Conservation (phyloP, 1,284 basidiomycete species). For the Ganoderma sp. region DNA sequence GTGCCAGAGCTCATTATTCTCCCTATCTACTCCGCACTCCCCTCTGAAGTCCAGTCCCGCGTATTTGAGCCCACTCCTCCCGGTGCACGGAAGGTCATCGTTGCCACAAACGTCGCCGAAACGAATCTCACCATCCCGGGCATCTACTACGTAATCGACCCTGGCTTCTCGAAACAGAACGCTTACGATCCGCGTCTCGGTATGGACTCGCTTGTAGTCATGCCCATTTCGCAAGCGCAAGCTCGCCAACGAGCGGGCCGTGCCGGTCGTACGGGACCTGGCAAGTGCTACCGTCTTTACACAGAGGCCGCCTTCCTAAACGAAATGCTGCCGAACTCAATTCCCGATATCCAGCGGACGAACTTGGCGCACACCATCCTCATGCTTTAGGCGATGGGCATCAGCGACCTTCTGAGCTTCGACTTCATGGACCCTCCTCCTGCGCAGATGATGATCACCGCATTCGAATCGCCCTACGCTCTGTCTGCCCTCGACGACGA, state of each 20-base stretch:
- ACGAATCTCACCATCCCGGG: conserved; percentile 98
- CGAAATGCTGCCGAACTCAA: conserved; percentile 98
- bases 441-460: conserved; percentile 93
- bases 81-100: conserved; percentile 95
- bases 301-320: conserved; percentile 98
- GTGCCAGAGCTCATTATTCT: conserved; percentile 97
- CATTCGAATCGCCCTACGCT: conserved; percentile 92
- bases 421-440: conserved; percentile 99
- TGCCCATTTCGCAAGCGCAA: conserved; percentile 99
- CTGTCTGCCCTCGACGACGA: conserved; percentile 97
- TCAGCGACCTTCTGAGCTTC: conserved; percentile 97
- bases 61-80: conserved; percentile 99
- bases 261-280: conserved; percentile 96
- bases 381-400: conserved; percentile 97
- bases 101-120: conserved; percentile 99
- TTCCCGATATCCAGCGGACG: conserved; percentile 97
- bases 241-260: conserved; percentile 95
- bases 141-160: conserved; percentile 99
- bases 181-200: conserved; percentile 97
- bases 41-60: conserved; percentile 95
- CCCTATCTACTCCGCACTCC: conserved; percentile 96
- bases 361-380: conserved; percentile 94
- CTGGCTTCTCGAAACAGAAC: conserved; percentile 99
- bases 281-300: conserved; percentile 97
- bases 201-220: conserved; percentile 99